Percentiles rank a stretch among this genome's conserved stretches.
Conservation (phyloP, 2,329 filamentous ascomycete genomes). For the Sclerotiophoma versabilis region DNA sequence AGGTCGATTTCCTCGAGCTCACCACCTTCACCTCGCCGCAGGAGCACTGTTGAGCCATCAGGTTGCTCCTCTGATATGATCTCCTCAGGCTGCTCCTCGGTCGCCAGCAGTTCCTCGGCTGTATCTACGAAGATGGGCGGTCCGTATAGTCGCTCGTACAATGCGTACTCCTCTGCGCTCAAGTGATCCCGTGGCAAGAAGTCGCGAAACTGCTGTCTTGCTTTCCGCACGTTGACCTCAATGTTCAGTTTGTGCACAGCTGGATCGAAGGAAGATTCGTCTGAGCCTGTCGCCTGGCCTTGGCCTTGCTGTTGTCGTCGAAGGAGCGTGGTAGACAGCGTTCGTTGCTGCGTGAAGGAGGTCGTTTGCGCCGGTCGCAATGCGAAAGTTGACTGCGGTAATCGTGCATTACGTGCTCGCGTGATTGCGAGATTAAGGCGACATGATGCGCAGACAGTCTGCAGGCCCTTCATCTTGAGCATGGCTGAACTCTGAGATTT, state of each 20-base stretch:
- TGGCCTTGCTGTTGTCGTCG: constrained; percentile 17
- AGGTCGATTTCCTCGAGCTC: constrained; percentile 66
- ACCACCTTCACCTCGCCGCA: constrained; percentile 65
- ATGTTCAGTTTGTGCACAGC: constrained; percentile 47
- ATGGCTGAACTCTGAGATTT: constrained; percentile 29
- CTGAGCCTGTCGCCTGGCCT: not conserved
- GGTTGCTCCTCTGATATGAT: constrained; percentile 45
- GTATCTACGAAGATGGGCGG: constrained; percentile 70
- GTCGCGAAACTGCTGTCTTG: constrained; percentile 78
- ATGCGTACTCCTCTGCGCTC: constrained; percentile 70
- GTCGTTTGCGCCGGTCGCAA: constrained; percentile 21
- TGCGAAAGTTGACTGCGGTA: constrained; percentile 23
- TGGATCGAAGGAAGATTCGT: not conserved
- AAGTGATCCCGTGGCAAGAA: constrained; percentile 76
- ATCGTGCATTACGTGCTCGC: constrained; percentile 34
- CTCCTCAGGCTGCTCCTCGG: constrained; percentile 57
- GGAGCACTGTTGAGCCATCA: constrained; percentile 50
- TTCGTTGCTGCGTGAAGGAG: constrained; percentile 27
- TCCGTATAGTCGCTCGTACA: constrained; percentile 85
- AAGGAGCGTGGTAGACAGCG: constrained; percentile 28
- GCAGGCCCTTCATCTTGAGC: constrained; percentile 39
- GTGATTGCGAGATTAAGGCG: constrained; percentile 39
- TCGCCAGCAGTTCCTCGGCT: constrained; percentile 54
- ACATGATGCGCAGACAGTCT: constrained; percentile 44
- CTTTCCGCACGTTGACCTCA: constrained; percentile 72